Evolutionary conservation across 2,329 filamentous ascomycete genomes (phyloP).

Genomic region (Apiospora pterosperma): DNA sequence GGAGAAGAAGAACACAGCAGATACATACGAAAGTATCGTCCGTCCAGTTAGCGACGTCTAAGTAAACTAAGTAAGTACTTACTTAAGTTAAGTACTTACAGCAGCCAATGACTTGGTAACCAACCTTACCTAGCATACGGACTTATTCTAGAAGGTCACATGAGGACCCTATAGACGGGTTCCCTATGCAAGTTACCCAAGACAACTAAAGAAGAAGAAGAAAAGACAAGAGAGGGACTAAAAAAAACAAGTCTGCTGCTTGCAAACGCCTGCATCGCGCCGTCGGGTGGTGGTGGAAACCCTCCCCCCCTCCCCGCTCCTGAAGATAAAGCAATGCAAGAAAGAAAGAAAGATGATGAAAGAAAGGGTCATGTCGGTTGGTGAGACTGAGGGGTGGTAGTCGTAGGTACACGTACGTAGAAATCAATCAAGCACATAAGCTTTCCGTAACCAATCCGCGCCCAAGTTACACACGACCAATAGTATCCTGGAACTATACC

Average conservation of each 20-base stretch:
- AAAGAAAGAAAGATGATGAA: too few relatives aligned
- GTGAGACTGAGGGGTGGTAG: too few relatives aligned
- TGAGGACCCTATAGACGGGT: neutral
- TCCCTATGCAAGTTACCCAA: neutral
- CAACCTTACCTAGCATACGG: neutral
- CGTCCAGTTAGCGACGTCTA: neutral
- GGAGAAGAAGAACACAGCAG: neutral
- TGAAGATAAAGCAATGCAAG: too few relatives aligned
- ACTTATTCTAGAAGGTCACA: neutral
- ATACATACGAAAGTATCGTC: neutral
- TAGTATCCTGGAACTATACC: conserved; percentile 11
- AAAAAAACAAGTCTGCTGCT: neutral
- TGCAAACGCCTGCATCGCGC: neutral
- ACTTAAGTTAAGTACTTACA: neutral
- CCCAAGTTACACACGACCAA: conserved; percentile 8
- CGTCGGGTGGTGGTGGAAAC: neutral
- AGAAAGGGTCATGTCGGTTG: too few relatives aligned
- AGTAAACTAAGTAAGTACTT: neutral
- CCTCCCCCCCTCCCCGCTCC: too few relatives aligned
- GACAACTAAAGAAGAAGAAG: too few relatives aligned
- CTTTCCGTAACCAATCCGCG: conserved; percentile 10
- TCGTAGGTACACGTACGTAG: too few relatives aligned
- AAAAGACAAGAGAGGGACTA: neutral
- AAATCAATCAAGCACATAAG: conserved; percentile 4
- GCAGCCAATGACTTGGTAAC: neutral